Evolutionary conservation across 2,329 filamentous ascomycete genomes (phyloP), one percentile per base, ranked within the genome.

Genomic region (Clarireedia monteithiana): DNA sequence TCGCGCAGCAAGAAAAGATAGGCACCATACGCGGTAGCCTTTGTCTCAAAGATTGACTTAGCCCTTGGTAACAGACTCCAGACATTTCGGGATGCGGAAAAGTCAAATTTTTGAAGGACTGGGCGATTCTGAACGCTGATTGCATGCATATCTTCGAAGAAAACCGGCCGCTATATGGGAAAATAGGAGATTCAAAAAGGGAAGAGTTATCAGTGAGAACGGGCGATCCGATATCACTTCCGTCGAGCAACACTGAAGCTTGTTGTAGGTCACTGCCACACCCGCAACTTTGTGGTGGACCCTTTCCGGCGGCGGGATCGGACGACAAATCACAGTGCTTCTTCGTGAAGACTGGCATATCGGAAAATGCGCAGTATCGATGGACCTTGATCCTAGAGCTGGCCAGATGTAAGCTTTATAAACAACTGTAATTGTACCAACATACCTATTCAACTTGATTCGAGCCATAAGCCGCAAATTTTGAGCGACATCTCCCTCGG

Each of bases 381-480:
- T 80, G 77, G 3, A 78, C 63, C 60, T 79, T 79, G 59, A 78
- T 77, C 14, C 76, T 69, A 10, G 77, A 76, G 63, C 77, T 78
- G 12, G 9, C 30, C 9, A 34, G 9, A 34, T 34, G 30, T 34
- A 34, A 34, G 30, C 30, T 34, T 34, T 34, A 12, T 34, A 9
- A 34, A 34, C 10, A 34, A 12, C 9, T 12, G 30, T 2, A 34
- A 34, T 12, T 34, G 12, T 34, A 34, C 10, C 9, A 12, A 34
- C 30, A 12, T 24, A 49, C 52, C 52, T 54, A 34, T 54, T 53
- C 63, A 48, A 63, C 72, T 79, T 79, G 55, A 79, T 78, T 12
- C 71, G 70, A 9, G 75, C 71, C 67, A 79, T 77, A 30, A 70
- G 73, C 47, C 74, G 70, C 15, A 79, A 64, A 1, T 75, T 71